Conservation (phyloP, 768 basidiomycete species). For the Gautieria morchelliformis region DNA sequence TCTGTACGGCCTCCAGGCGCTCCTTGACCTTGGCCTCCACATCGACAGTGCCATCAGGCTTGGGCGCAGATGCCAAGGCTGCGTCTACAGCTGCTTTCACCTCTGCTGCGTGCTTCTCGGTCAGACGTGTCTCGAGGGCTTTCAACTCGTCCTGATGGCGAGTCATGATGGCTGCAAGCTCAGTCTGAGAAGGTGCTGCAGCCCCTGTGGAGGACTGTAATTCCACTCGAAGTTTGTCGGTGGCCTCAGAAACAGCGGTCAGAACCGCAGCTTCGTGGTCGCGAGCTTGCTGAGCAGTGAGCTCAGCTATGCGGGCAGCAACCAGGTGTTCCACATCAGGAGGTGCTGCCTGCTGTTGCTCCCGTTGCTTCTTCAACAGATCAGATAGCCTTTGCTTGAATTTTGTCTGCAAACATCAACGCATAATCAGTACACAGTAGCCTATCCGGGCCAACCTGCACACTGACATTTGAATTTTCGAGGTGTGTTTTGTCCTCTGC, state of each 20-base stretch:
- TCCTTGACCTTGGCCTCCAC: constrained; percentile 33
- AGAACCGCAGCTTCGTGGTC: constrained; percentile 14
- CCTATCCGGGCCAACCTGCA: background rate
- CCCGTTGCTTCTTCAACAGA: constrained; percentile 35
- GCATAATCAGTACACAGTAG: background rate
- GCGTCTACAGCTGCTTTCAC: constrained; percentile 32
- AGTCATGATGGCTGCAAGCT: constrained; percentile 32
- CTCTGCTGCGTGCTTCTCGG: constrained; percentile 25
- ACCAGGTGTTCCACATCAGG: constrained; percentile 43
- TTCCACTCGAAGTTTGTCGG: constrained; percentile 46
- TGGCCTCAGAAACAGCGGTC: constrained; percentile 43
- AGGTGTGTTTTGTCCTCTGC: constrained; percentile 34
- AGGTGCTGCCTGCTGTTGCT: constrained; percentile 45
- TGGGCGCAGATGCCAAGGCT: constrained; percentile 29
- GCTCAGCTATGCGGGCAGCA: constrained; percentile 35
- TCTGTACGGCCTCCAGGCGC: constrained; percentile 40
- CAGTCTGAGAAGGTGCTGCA: constrained; percentile 16
- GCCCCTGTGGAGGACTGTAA: constrained; percentile 12
- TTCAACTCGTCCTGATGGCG: constrained; percentile 54
- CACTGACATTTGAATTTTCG: constrained; percentile 23
- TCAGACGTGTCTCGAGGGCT: constrained; percentile 42
- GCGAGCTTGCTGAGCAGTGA: constrained; percentile 29
- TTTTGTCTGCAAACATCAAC: background rate
- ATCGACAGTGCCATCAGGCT: constrained; percentile 21
- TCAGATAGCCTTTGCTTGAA: constrained; percentile 14